Conservation (phyloP, 139 green algal genomes). For the Penium margaritaceum region DNA sequence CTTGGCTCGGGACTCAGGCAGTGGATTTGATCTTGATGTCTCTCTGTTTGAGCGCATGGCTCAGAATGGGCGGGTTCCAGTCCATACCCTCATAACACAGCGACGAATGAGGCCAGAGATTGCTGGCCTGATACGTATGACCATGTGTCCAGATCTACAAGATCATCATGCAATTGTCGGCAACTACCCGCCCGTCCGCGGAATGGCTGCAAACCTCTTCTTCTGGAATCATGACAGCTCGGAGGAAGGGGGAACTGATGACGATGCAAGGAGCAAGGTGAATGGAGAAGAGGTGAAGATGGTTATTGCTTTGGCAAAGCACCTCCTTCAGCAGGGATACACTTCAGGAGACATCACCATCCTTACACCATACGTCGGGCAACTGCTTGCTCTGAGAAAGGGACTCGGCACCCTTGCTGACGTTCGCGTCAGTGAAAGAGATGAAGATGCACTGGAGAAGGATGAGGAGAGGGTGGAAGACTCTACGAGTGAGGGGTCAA, state of each 20-base stretch:
- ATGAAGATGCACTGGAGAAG: slow-evolving; percentile 50
- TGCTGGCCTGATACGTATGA: slow-evolving; percentile 45
- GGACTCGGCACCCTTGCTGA: slow-evolving; percentile 46
- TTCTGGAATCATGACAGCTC: slow-evolving; percentile 58
- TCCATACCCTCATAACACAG: slow-evolving; percentile 54
- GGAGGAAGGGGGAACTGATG: slow-evolving; percentile 42
- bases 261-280: slow-evolving; percentile 55
- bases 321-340: slow-evolving; percentile 63
- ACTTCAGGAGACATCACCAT: slow-evolving; percentile 58
- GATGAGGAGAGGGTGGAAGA: slow-evolving; percentile 48
- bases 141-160: slow-evolving; percentile 22
- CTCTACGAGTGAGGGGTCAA: not conserved
- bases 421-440: slow-evolving; percentile 55
- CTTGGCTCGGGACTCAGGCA: slow-evolving; percentile 50
- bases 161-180: not conserved
- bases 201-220: slow-evolving; percentile 48
- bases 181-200: slow-evolving; percentile 13
- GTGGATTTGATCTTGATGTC: slow-evolving; percentile 48
- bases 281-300: slow-evolving; percentile 60
- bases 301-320: slow-evolving; percentile 47
- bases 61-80: not conserved
- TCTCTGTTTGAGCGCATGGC: slow-evolving; percentile 76
- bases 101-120: slow-evolving; percentile 66
- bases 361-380: slow-evolving; percentile 72
- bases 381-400: slow-evolving; percentile 55